Evolutionary conservation across 805 yeast species (phyloP).

Genomic region (Jamesozyma jinghongensis): DNA sequence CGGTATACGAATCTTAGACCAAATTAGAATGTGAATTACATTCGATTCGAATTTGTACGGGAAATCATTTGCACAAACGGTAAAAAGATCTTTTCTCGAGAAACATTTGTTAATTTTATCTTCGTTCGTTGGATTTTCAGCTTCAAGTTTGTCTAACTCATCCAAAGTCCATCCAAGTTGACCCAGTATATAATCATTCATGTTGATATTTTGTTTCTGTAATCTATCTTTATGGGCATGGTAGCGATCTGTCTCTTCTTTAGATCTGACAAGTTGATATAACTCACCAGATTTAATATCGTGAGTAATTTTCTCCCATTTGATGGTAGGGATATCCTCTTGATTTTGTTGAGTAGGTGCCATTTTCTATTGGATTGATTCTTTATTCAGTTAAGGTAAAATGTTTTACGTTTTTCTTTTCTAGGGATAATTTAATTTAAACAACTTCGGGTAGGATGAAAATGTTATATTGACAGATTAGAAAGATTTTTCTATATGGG

Average conservation of each 20-base stretch:
- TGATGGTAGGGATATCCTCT: conserved; percentile 16
- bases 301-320: conserved; percentile 37
- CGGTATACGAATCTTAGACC: conserved; percentile 54
- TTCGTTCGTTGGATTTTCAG: conserved; percentile 12
- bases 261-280: conserved; percentile 42
- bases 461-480: no score
- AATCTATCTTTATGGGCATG: conserved; percentile 37
- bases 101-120: conserved; percentile 21
- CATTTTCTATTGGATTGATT: no score
- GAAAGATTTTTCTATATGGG: no score
- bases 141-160: conserved; percentile 16
- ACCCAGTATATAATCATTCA: conserved; percentile 42
- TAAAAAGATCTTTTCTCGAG: conserved; percentile 27
- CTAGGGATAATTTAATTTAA: no score
- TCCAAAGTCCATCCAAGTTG: conserved; percentile 44
- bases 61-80: conserved; percentile 48
- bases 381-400: no score
- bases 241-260: conserved; percentile 37
- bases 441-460: no score
- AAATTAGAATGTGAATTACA: conserved; percentile 51
- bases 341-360: neutral
- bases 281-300: conserved; percentile 37
- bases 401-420: no score
- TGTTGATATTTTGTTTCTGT: conserved; percentile 28
- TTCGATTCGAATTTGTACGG: conserved; percentile 52